phyloP scores from a whole-genome alignment of 2,329 filamentous ascomycete species.

The Rutstroemia sp. region DNA sequence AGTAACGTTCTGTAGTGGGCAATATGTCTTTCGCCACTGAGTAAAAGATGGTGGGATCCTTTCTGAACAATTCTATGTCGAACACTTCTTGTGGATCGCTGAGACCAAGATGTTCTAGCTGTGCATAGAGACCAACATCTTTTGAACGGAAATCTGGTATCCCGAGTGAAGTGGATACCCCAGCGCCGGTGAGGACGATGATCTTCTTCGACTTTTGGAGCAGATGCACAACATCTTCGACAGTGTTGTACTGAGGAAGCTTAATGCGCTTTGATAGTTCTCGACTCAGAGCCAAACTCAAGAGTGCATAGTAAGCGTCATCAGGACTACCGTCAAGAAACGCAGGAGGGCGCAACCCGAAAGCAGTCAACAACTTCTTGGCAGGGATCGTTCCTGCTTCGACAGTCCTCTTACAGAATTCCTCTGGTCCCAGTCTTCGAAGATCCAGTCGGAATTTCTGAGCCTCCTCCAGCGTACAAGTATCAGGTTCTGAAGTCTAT shows the following conservation, averaged over 20 bases:
- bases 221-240: slow-evolving; percentile 79
- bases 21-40: slow-evolving; percentile 85
- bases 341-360: slow-evolving; percentile 65
- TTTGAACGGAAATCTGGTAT: slow-evolving; percentile 97
- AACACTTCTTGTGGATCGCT: slow-evolving; percentile 90
- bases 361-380: slow-evolving; percentile 80
- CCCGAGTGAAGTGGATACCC: slow-evolving; percentile 92
- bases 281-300: slow-evolving; percentile 70
- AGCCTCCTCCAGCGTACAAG: slow-evolving; percentile 62
- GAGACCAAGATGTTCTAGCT: slow-evolving; percentile 68
- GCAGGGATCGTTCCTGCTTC: slow-evolving; percentile 63
- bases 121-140: slow-evolving; percentile 83
- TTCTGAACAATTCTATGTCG: slow-evolving; percentile 77
- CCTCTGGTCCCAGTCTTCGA: slow-evolving; percentile 66
- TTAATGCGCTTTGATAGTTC: slow-evolving; percentile 79
- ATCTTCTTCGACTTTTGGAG: slow-evolving; percentile 73
- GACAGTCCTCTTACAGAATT: slow-evolving; percentile 69
- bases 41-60: slow-evolving; percentile 88
- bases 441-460: slow-evolving; percentile 61
- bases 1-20: slow-evolving; percentile 70
- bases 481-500: slow-evolving; percentile 18
- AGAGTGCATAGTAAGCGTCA: slow-evolving; percentile 64
- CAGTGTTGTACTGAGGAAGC: slow-evolving; percentile 69
- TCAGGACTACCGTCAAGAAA: slow-evolving; percentile 70
- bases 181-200: slow-evolving; percentile 88